A percentile compares a stretch with the other conserved stretches of the same genome.
Conservation (phyloP, 768 basidiomycete species). For the Filobasidium wieringae region DNA sequence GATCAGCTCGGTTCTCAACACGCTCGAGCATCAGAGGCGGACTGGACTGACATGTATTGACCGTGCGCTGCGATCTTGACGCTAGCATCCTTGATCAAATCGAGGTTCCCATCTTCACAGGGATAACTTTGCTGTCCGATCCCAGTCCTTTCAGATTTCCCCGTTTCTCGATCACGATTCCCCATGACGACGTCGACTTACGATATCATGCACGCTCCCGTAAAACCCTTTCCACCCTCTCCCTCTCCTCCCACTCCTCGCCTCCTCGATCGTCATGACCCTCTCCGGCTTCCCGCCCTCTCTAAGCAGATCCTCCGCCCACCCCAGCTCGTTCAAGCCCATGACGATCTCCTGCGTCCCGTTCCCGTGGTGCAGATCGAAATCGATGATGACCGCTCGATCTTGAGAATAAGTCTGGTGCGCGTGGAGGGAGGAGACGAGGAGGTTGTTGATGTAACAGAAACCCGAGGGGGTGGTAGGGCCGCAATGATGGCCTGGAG, state of each 20-base stretch:
- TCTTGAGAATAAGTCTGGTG: slow-evolving; percentile 49
- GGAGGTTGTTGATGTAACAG: slow-evolving; percentile 91
- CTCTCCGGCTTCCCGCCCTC: slow-evolving; percentile 33
- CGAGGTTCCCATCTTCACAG: slow-evolving; percentile 65
- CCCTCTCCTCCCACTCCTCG: slow-evolving; percentile 29
- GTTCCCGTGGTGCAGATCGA: slow-evolving; percentile 87
- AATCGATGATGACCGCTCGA: slow-evolving; percentile 75
- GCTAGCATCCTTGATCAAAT: slow-evolving; percentile 75
- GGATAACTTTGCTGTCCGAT: slow-evolving; percentile 49
- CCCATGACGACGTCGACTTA: slow-evolving; percentile 44
- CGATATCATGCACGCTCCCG: slow-evolving; percentile 83
- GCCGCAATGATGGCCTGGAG: slow-evolving; percentile 90
- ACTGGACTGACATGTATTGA: slow-evolving; percentile 51
- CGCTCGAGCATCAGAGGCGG: neutral
- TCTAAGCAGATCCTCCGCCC: slow-evolving; percentile 49
- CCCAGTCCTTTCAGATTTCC: neutral
- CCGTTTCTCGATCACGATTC: neutral
- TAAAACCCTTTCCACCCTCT: slow-evolving; percentile 52
- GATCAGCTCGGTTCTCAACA: neutral
- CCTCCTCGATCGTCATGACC: slow-evolving; percentile 35
- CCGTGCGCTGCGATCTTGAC: slow-evolving; percentile 68
- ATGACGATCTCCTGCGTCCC: slow-evolving; percentile 86
- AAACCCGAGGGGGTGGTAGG: slow-evolving; percentile 84
- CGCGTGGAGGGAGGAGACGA: slow-evolving; percentile 84
- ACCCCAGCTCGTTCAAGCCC: slow-evolving; percentile 81